These are phyloP conservation scores for Cudoniella acicularis DNA, from an alignment of 495 filamentous ascomycete genomes.

Conservation along the genomic window DNA sequence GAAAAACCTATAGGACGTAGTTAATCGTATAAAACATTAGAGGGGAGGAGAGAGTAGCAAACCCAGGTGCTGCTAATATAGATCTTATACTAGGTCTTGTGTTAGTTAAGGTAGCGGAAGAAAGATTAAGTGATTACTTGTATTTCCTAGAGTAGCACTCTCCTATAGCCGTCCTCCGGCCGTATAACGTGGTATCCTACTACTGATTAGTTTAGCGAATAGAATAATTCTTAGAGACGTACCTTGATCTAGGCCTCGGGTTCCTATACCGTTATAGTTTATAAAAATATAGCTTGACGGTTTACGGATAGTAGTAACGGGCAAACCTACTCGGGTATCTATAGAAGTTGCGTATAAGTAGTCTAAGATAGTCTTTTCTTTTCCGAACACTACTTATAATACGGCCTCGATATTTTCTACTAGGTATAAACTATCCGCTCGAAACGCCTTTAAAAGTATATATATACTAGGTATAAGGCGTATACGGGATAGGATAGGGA, in stretches of 20 bases:
- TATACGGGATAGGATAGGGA: no score
- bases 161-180: background rate
- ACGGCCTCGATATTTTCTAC: slow-evolving; percentile 12
- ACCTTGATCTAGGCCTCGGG: slow-evolving; percentile 7
- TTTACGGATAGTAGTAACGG: slow-evolving; percentile 18
- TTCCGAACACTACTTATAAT: slow-evolving; percentile 20
- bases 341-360: slow-evolving; percentile 8
- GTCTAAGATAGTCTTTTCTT: slow-evolving; percentile 14
- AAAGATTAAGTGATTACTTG: no score
- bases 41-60: no score
- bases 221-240: background rate
- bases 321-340: slow-evolving; percentile 19
- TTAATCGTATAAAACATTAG: background rate
- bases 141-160: slow-evolving; percentile 21
- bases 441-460: slow-evolving; percentile 12
- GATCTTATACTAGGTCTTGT: slow-evolving; percentile 19
- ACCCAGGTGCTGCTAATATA: slow-evolving; percentile 19
- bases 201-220: background rate
- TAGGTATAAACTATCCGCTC: slow-evolving; percentile 19
- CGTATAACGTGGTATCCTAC: slow-evolving; percentile 16
- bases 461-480: no score
- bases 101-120: background rate
- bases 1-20: slow-evolving; percentile 26
- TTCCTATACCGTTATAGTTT: slow-evolving; percentile 24
- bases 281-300: slow-evolving; percentile 24